Base-by-base conservation (phyloP, 306 rosid genomes). In the Cyamopsis tetragonoloba region DNA sequence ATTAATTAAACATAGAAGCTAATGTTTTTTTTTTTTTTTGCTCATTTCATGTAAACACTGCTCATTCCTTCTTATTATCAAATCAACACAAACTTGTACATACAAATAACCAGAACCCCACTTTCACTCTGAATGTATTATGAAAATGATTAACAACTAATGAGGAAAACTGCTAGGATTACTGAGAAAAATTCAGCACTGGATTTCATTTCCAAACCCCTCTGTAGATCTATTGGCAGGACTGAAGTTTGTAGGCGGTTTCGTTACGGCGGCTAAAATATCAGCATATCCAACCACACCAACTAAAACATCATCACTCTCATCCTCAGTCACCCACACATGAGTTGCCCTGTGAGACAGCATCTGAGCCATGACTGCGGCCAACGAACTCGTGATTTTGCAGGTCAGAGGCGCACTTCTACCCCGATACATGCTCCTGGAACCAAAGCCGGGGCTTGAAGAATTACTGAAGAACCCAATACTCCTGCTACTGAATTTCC, bases 301-400 rank as follows among this genome's bases (percentile, higher is more conserved):
- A 28, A 95, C 96, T 22, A 93, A 53, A 57, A 88, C 60, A 31
- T 93, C 96, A 0, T 93, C 97, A 19, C 71, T 74, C 18, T 86
- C 93, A 48, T 88, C 88, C 70, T 89, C 90, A 0, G 89, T 83
- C 63, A 90, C 97, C 97, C 99, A 93, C 10, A 93, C 91, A 67
- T 88, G 98, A 68, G 95, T 86, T 48, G 91, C 98, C 59, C 97
- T 78, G 67, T 93, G 98, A 6, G 99, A 95, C 59, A 95, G 83
- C 97, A 95, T 86, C 83, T 95, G 99, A 73, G 99, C 99, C 97
- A 95, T 77, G n/a, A 90, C 99, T 7, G 99, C 92, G 13, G 99
- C 97, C 82, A 95, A 71, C 54, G 99, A 95, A 82, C 92, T 93
- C 1, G 97, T 86, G 24, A 88, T 75, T 79, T 79, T 95, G 78